These are phyloP conservation scores for Trichoderma breve DNA, from an alignment of 2,329 filamentous ascomycete genomes.

Conservation along the genomic window DNA sequence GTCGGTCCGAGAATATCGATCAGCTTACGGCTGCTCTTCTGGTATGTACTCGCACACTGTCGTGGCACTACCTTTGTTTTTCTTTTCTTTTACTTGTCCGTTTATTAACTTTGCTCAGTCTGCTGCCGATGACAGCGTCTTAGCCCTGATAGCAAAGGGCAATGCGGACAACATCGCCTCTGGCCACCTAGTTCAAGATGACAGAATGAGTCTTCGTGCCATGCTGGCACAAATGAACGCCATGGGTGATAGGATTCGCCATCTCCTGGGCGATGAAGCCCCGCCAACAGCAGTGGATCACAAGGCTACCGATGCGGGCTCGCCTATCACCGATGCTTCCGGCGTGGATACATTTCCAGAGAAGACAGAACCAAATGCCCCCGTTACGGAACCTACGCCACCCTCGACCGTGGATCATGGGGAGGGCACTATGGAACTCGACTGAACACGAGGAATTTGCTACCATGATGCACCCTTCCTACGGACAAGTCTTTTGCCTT, in stretches of 20 bases:
- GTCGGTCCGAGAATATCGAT: constrained; percentile 49
- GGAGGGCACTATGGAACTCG: constrained; percentile 41
- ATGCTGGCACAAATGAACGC: constrained; percentile 49
- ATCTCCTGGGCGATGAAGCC: constrained; percentile 38
- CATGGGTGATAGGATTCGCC: constrained; percentile 43
- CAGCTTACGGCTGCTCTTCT: constrained; percentile 60
- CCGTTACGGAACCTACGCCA: constrained; percentile 40
- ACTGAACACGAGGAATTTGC: constrained; percentile 26
- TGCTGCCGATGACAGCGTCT: constrained; percentile 43
- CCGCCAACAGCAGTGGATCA: constrained; percentile 23
- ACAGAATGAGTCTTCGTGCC: constrained; percentile 46
- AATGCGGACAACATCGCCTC: constrained; percentile 43
- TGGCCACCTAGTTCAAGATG: constrained; percentile 41
- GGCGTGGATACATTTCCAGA: constrained; percentile 25
- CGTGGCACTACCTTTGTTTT: not conserved
- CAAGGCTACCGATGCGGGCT: constrained; percentile 26
- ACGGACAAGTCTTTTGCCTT: not conserved
- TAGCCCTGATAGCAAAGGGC: constrained; percentile 50
- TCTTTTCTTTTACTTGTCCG: not conserved
- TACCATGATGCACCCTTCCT: not conserved
- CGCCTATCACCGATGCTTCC: constrained; percentile 29
- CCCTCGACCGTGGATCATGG: constrained; percentile 41
- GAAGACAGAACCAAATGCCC: constrained; percentile 32
- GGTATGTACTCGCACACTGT: constrained; percentile 46
- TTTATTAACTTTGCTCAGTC: constrained; percentile 34